phyloP scores from a whole-genome alignment of 176 grass and related monocot species.

The Oryza glumipatula region DNA sequence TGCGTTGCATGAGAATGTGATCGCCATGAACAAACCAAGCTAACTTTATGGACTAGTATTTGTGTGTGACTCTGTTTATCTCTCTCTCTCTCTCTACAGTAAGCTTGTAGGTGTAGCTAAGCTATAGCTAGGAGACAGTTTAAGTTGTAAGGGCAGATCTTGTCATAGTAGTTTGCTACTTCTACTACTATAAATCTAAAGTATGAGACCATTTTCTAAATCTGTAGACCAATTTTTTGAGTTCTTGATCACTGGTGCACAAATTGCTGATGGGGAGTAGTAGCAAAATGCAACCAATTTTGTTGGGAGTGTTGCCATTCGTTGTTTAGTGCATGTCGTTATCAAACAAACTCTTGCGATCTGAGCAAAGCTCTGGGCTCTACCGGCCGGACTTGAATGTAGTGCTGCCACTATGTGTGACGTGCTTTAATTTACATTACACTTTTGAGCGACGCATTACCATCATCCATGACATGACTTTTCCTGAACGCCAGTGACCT shows the following conservation, averaged over 20 bases:
- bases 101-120: too few species aligned
- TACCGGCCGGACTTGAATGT: background rate
- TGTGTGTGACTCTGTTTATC: background rate
- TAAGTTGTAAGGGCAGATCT: background rate
- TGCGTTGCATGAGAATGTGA: slow-evolving; percentile 10
- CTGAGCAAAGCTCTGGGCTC: background rate
- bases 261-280: background rate
- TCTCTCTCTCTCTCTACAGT: background rate
- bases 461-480: background rate
- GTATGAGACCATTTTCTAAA: background rate
- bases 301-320: background rate
- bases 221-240: background rate
- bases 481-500: background rate
- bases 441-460: background rate
- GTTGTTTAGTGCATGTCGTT: background rate
- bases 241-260: background rate
- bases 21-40: background rate
- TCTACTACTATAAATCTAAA: too few species aligned
- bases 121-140: background rate
- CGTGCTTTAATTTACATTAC: background rate
- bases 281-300: too few species aligned
- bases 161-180: background rate
- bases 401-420: background rate
- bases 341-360: background rate
- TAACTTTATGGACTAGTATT: background rate